Conservation (phyloP, 2,329 filamentous ascomycete genomes). For the Aspergillus carbonarius region DNA sequence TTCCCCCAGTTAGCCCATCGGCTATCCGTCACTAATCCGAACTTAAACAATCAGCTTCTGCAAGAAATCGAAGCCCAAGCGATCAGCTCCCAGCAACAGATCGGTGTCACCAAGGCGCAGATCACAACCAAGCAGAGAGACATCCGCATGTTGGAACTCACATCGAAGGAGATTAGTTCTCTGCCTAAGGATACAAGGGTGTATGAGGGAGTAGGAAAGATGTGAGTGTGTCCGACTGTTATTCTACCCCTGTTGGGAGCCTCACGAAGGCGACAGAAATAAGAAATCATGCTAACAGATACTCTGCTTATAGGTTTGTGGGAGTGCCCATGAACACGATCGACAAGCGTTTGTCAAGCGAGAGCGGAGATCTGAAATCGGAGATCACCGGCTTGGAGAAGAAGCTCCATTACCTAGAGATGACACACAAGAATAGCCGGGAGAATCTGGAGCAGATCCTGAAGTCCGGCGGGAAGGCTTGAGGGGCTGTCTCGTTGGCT, state of each 20-base stretch:
- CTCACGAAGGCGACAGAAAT: background rate
- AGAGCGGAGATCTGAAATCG: conserved; percentile 71
- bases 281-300: background rate
- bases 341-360: conserved; percentile 70
- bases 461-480: conserved; percentile 50
- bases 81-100: conserved; percentile 84
- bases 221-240: conserved; percentile 59
- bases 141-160: conserved; percentile 83
- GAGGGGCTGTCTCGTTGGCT: conserved; percentile 6
- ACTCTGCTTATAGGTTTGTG: conserved; percentile 69
- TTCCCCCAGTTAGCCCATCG: conserved; percentile 7
- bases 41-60: conserved; percentile 62
- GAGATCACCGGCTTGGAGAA: conserved; percentile 83
- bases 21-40: background rate
- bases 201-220: conserved; percentile 96
- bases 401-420: conserved; percentile 89
- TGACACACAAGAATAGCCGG: conserved; percentile 90
- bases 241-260: background rate
- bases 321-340: conserved; percentile 70
- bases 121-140: conserved; percentile 84
- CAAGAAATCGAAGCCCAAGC: conserved; percentile 94
- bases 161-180: conserved; percentile 75
- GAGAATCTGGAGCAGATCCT: conserved; percentile 90
- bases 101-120: conserved; percentile 79
- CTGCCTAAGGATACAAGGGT: conserved; percentile 74